Evolutionary conservation across 2,329 filamentous ascomycete genomes (phyloP), one percentile per base, ranked within the genome.

Genomic region (Monilinia aucupariae): DNA sequence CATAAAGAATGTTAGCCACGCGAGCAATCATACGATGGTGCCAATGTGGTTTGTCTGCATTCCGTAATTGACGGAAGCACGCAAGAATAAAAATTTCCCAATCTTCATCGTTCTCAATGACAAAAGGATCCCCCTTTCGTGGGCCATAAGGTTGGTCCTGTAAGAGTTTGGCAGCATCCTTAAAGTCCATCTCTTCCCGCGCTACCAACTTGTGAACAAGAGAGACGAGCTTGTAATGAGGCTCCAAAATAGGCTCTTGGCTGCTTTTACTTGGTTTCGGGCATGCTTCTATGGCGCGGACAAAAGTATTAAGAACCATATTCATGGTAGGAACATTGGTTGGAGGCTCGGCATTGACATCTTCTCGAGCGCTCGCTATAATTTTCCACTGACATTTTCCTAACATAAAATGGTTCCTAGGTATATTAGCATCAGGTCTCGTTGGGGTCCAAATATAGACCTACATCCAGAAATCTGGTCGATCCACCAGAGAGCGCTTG

Each of bases 321-420:
- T 78, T 76, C 52, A 71, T 71, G 52, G 64, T 68, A 60, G 65
- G 72, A 30, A 51, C 41, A 49, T 64, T 53, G 68, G 32, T 60
- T 68, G 71, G 72, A 77, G 69, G 43, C 64, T 76, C 69, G 15
- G 69, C 70, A 70, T 75, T 62, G 75, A 74, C 62, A 71, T 76
- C 67, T 70, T 75, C 66, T 27, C 78, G 76, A 53, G 79, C 77
- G 45, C 77, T 78, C 50, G 75, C 78, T 68, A 82, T 85, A 81
- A 90, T 87, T 73, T 90, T 91, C 84, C 87, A 90, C 4, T 86
- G 76, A 70, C 86, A 88, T 76, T 91, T 91, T 27, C 83, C 85
- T 10, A 87, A 81, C 80, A 87, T 87, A 69, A 86, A 90, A 68
- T 87, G 82, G 64, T 83, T 83, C 74, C 80, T 82, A 67, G 20